Base-by-base conservation (phyloP, 352 stramenopile species). In the Lagenidium giganteum region DNA sequence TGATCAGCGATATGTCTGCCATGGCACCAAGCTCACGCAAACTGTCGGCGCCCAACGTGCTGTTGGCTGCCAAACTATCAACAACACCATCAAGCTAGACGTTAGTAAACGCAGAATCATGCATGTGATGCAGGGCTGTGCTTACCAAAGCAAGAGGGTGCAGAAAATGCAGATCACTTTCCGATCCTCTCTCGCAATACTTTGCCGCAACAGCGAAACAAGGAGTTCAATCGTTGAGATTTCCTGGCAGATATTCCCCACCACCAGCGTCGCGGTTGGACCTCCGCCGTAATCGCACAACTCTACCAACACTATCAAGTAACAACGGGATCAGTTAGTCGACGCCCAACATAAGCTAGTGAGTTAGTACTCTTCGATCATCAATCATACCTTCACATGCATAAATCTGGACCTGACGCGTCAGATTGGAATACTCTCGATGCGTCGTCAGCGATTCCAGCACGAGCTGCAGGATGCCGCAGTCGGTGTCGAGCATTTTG, bases 351-450 rank as follows among this genome's bases (percentile, higher is more conserved):
- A 30, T 17, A 16, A 28, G 23, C 3, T 28, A 18, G 11, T 16
- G 37, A 8, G 21, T 21, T 12, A 35, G n/a, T 8, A n/a, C 16
- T 34, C 24, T 16, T 8, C 14, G n/a, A 23, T 21, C 18, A 4
- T 9, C 8, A 3, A 16, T 16, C 41, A 25, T 42, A 83, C 70
- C 70, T 81, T 88, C 76, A 53, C 76, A 83, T 24, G 76, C 68
- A 54, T 88, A 88, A 45, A 88, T 84, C 40, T 88, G 76, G 2
- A 88, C 76, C 69, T 88, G 76, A 13, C 76, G 70, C 13, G 76
- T 84, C 33, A 86, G 47, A 51, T 79, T 84, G 1, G 74, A 86
- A 59, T 82, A 86, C 20, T 85, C 76, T 29, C 60, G 58, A 34
- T 88, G 76, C 18, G 61, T 61, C 24, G 56, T 56, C 4, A 87